phyloP scores from a whole-genome alignment of 192 early-diverging fungal genomes.

The Entophlyctis luteolus region DNA sequence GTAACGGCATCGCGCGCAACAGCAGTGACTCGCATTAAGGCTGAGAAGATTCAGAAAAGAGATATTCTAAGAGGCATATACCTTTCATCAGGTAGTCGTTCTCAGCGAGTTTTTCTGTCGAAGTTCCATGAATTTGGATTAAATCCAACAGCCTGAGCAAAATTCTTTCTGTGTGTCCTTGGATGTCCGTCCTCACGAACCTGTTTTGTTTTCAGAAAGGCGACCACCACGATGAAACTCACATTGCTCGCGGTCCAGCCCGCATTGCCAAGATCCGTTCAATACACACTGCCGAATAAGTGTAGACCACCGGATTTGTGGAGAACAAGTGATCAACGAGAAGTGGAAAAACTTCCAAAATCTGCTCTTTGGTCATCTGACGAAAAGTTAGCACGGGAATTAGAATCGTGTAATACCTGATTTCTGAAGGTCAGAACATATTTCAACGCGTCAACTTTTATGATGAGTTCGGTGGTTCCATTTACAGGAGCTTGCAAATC shows the following conservation, averaged over 20 bases:
- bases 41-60: constrained; percentile 32
- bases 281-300: constrained; percentile 87
- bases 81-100: constrained; percentile 95
- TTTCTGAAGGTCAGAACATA: constrained; percentile 90
- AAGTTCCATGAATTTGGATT: constrained; percentile 64
- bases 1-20: constrained; percentile 69
- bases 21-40: constrained; percentile 81
- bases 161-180: constrained; percentile 61
- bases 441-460: constrained; percentile 93
- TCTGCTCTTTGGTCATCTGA: constrained; percentile 72
- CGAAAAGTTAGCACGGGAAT: neutral
- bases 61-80: constrained; percentile 24
- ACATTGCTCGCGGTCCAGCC: constrained; percentile 13
- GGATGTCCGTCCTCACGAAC: constrained; percentile 69
- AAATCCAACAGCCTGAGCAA: constrained; percentile 71
- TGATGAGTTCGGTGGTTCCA: constrained; percentile 71
- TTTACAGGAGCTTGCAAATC: constrained; percentile 73
- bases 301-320: constrained; percentile 77
- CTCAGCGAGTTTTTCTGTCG: constrained; percentile 90
- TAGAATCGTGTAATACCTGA: constrained; percentile 50
- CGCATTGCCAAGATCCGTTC: constrained; percentile 87
- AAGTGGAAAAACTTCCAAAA: constrained; percentile 70
- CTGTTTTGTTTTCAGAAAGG: constrained; percentile 24
- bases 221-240: neutral
- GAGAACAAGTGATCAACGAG: constrained; percentile 78